Conservation (phyloP, 2,329 filamentous ascomycete species). For the Knufia petricola region DNA sequence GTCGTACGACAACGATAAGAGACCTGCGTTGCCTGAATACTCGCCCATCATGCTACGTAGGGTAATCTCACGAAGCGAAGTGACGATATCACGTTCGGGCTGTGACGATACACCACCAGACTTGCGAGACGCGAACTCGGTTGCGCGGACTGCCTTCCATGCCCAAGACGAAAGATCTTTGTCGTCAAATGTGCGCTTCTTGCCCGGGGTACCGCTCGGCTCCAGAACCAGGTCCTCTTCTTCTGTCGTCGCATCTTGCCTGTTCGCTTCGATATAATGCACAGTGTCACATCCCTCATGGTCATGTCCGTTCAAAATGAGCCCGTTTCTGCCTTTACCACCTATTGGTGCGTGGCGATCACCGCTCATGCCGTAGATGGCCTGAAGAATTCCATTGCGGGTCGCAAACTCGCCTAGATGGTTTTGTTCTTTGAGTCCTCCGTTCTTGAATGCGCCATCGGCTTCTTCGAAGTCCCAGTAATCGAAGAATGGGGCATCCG, state of each 20-base stretch:
- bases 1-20: constrained; percentile 88
- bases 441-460: constrained; percentile 29
- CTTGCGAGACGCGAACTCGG: constrained; percentile 1
- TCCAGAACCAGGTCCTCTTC: too few relatives aligned
- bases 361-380: constrained; percentile 68
- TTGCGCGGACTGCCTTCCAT: constrained; percentile 1
- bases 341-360: constrained; percentile 47
- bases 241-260: too few relatives aligned
- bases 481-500: constrained; percentile 72
- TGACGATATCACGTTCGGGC: constrained; percentile 23
- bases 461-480: constrained; percentile 58
- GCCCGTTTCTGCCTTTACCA: constrained; percentile 60
- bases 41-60: constrained; percentile 98
- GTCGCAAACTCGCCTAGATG: constrained; percentile 67
- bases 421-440: constrained; percentile 72
- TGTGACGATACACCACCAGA: constrained; percentile 26
- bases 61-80: constrained; percentile 76
- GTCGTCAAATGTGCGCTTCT: background rate
- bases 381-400: constrained; percentile 63
- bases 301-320: constrained; percentile 88
- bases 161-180: background rate
- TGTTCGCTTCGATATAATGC: constrained; percentile 53
- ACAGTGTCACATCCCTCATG: constrained; percentile 88
- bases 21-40: constrained; percentile 81
- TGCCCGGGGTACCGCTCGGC: too few relatives aligned